Evolutionary conservation across 768 basidiomycete genomes (phyloP).

Genomic region (Termitomyces heimii): DNA sequence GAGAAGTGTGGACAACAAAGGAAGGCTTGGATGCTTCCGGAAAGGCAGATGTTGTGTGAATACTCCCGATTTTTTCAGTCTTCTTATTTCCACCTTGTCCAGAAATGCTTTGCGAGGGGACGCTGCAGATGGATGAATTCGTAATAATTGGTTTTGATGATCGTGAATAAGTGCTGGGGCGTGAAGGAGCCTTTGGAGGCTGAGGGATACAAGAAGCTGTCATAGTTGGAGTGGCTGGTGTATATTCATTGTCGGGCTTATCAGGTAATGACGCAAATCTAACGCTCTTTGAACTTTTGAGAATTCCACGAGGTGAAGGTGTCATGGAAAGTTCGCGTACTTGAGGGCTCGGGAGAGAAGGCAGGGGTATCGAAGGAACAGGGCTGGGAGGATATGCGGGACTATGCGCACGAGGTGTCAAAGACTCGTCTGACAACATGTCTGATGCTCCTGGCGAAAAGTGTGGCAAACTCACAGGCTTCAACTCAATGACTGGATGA

Average conservation of each 20-base stretch:
- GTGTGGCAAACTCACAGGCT: neutral
- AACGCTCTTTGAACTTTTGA: constrained; percentile 36
- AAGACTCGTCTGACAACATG: neutral
- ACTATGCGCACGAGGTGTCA: constrained; percentile 4
- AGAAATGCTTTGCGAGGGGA: neutral
- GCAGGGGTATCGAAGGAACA: constrained; percentile 10
- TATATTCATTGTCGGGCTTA: neutral
- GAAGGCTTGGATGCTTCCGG: constrained; percentile 1
- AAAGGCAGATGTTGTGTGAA: constrained; percentile 3
- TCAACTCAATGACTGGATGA: neutral
- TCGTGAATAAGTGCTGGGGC: constrained; percentile 5
- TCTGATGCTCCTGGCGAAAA: neutral
- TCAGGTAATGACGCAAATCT: constrained; percentile 33
- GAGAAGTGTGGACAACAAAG: constrained; percentile 4
- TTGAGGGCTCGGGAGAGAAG: constrained; percentile 13
- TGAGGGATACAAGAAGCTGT: neutral
- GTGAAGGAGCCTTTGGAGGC: constrained; percentile 6
- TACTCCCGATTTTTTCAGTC: neutral
- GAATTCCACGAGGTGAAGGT: constrained; percentile 25
- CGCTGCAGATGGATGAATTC: neutral
- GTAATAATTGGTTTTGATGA: constrained; percentile 1
- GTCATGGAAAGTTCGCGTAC: constrained; percentile 2
- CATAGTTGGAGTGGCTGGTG: neutral
- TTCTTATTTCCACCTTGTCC: neutral
- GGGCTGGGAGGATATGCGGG: constrained; percentile 7